These are phyloP conservation scores for Theobroma cacao DNA, from an alignment of 345 rosid species.

Conservation along the genomic window DNA sequence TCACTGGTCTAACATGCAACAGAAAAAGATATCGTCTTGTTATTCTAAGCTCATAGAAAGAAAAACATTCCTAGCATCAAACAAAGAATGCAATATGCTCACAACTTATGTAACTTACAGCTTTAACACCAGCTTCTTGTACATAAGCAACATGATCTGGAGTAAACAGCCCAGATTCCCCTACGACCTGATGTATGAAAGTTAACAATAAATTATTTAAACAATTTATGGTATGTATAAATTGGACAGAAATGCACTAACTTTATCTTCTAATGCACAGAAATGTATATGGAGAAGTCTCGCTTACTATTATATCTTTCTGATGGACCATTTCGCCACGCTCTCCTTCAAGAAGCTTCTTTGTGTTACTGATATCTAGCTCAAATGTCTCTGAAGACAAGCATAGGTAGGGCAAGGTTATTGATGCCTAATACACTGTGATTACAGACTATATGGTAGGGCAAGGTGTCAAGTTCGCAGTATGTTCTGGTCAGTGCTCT, in stretches of 20 bases:
- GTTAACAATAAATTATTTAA: neutral
- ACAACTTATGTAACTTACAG: conserved; percentile 47
- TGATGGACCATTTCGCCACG: conserved; percentile 66
- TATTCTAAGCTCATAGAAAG: neutral
- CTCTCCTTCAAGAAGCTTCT: conserved; percentile 81
- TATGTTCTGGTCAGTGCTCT: neutral
- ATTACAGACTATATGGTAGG: neutral
- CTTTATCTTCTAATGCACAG: neutral
- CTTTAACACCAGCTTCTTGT: conserved; percentile 93
- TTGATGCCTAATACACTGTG: neutral
- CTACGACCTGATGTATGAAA: conserved; percentile 58
- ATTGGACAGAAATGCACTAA: neutral
- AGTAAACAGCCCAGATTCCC: conserved; percentile 88
- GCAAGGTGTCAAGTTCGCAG: neutral
- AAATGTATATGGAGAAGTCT: neutral
- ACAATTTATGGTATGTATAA: neutral
- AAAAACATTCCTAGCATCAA: neutral
- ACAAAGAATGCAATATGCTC: neutral
- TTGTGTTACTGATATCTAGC: conserved; percentile 83
- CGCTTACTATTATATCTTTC: conserved; percentile 77
- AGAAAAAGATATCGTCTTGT: neutral
- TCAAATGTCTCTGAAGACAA: conserved; percentile 69
- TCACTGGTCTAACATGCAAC: neutral
- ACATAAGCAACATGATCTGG: conserved; percentile 77
- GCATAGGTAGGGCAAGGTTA: neutral